Evolutionary conservation across 352 stramenopile genomes (phyloP), one percentile per base, ranked within the genome.

Genomic region (Phytophthora ramorum): DNA sequence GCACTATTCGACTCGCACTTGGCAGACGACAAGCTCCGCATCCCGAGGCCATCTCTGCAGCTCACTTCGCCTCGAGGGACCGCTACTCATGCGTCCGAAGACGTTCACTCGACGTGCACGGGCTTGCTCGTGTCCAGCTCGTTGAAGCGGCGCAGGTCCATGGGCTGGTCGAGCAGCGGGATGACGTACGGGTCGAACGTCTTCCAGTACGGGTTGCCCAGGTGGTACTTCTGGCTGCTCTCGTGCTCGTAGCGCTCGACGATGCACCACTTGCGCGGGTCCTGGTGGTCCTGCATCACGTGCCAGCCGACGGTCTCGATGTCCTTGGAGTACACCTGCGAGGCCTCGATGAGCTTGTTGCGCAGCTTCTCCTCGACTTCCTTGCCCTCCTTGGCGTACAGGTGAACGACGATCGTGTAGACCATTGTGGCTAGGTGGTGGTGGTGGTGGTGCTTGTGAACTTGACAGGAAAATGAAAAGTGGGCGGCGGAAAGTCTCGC

Each of bases 321-420:
- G 41, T 77, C 69, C 58, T 77, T 77, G 28, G 56, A 62, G 59
- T 77, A 77, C 53, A 67, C 55, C 40, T 77, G 69, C 44, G 69
- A 77, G 26, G 69, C 69, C 37, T 77, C 69, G 48, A 70, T 77
- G 12, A 77, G 55, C 45, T 77, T 77, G 69, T 66, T 73, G 58
- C 64, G 64, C 30, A 77, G 19, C 55, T 77, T 73, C 46, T 77
- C 69, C 62, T 77, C 69, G 45, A 74, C 69, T 20, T 76, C 69
- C 54, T 73, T 73, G 58, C 69, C 69, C 24, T 77, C 69, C 69
- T 77, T 77, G 50, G 69, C 64, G 45, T 73, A 64, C 19, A 77
- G 35, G 46, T 77, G 58, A n/a, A 73, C 69, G 32, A 74, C 69
- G 43, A 77, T 58, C 22, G 69, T 76, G 69, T 68, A 77, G 44